Conservation (phyloP, 306 rosid species). For the Ormosia semicastrata region DNA sequence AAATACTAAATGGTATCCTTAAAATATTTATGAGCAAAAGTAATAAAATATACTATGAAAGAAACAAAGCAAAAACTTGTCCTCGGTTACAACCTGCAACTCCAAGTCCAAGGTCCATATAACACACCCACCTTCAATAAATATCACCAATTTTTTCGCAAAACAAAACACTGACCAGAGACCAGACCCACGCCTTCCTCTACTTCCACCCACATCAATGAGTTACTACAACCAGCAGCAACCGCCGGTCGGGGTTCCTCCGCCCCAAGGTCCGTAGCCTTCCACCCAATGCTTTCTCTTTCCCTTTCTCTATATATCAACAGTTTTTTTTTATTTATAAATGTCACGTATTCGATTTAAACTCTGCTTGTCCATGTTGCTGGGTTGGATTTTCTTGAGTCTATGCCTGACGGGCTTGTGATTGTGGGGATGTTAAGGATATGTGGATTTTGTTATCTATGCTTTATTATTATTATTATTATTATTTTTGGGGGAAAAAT, state of each 20-base stretch:
- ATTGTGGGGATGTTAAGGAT: neutral
- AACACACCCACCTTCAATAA: neutral
- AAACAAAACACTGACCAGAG: neutral
- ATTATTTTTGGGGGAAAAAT: neutral
- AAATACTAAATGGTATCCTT: too few species aligned
- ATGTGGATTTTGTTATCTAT: neutral
- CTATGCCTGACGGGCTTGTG: neutral
- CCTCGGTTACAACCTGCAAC: slow-evolving; percentile 30
- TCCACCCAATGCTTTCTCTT: neutral
- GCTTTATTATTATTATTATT: neutral
- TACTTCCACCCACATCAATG: slow-evolving; percentile 25
- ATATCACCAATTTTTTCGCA: neutral
- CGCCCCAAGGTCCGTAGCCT: slow-evolving; percentile 65
- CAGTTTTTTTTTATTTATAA: too few species aligned
- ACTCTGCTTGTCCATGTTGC: slow-evolving; percentile 1
- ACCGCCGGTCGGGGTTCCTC: slow-evolving; percentile 93
- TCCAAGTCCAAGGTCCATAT: neutral
- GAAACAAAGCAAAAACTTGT: neutral
- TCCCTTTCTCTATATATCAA: neutral
- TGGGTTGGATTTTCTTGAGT: neutral
- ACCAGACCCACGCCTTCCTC: neutral
- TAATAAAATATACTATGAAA: neutral
- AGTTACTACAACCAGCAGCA: slow-evolving; percentile 85
- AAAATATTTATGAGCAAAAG: neutral
- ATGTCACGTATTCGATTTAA: neutral